A percentile compares a stretch with the other conserved stretches of the same genome.
Conservation (phyloP, 2,329 filamentous ascomycete species). For the Aspergillus sojae region DNA sequence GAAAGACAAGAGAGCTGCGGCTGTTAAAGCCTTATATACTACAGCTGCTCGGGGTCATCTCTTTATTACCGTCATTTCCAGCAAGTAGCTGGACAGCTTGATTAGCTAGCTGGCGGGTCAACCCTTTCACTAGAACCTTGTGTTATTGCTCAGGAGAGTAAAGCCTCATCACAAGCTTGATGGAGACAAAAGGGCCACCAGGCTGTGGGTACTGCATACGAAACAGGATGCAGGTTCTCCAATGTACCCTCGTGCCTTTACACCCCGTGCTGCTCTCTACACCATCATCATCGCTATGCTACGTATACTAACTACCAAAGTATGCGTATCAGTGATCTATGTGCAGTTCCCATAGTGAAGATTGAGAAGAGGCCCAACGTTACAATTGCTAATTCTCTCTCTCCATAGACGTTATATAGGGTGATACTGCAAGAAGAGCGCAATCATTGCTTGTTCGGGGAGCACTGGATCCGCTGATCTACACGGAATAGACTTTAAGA, state of each 20-base stretch:
- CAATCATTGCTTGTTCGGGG: background rate
- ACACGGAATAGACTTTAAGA: background rate
- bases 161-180: background rate
- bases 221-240: background rate
- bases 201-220: slow-evolving; percentile 11
- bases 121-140: background rate
- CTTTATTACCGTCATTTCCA: background rate
- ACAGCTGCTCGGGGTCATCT: slow-evolving; percentile 5
- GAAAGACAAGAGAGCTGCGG: background rate
- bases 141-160: background rate
- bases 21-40: slow-evolving; percentile 16
- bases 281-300: background rate
- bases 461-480: slow-evolving; percentile 5
- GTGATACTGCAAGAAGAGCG: background rate
- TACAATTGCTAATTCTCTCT: too few species aligned
- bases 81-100: background rate
- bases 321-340: background rate
- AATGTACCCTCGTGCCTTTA: background rate
- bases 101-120: slow-evolving; percentile 7
- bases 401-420: background rate
- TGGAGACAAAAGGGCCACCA: slow-evolving; percentile 4
- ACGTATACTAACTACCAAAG: background rate
- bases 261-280: background rate
- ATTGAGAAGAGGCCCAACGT: background rate
- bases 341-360: background rate